Base-by-base conservation (phyloP, 2,329 filamentous ascomycete species). In the Trichophyton mentagrophytes region DNA sequence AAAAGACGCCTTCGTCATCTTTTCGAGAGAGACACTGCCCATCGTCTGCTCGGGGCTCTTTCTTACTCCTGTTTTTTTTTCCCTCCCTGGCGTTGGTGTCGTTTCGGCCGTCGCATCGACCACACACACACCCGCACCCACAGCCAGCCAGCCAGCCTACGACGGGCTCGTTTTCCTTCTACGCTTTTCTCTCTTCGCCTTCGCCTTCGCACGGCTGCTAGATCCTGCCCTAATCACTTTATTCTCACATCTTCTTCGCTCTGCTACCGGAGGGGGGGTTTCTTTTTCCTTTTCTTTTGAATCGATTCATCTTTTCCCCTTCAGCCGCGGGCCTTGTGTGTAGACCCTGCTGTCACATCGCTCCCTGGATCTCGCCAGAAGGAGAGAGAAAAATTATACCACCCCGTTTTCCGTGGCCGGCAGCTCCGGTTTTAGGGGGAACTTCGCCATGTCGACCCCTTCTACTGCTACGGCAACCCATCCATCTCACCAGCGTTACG, bases 401-500 rank as follows among this genome's bases (percentile, higher is more conserved):
- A 49, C 20, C 20, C 22, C 20, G 17, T 47, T 47, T 47, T 47
- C 17, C 46, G 20, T 49, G 46, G 33, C 49, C 49, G 49, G 27
- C 49, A 36, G 49, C 46, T 25, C 46, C 46, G 46, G 46, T 49
- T 49, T 49, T 44, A n/a, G 22, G 53, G 53, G 27, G 36, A 15
- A 38, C 20, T 5, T 25, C 47, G 61, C 65, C 73, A 91, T 92
- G 88, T 91, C 88, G 79, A 90, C 88, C 67, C 88, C 88, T 67
- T 89, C 87, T 64, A 87, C 85, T 70, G 86, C 85, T 69, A 87
- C 86, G 73, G 85, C 85, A 70, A 87, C 85, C 67, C 79, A 89
- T 70, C 85, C 85, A 71, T 83, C 82, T 69, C 85, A 85, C 74
- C 80, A 82, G 22, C 55, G 55, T 25, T 84, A 85, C 77, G 78